Evolutionary conservation across 495 filamentous ascomycete genomes (phyloP).

Genomic region (Viridothelium virens): DNA sequence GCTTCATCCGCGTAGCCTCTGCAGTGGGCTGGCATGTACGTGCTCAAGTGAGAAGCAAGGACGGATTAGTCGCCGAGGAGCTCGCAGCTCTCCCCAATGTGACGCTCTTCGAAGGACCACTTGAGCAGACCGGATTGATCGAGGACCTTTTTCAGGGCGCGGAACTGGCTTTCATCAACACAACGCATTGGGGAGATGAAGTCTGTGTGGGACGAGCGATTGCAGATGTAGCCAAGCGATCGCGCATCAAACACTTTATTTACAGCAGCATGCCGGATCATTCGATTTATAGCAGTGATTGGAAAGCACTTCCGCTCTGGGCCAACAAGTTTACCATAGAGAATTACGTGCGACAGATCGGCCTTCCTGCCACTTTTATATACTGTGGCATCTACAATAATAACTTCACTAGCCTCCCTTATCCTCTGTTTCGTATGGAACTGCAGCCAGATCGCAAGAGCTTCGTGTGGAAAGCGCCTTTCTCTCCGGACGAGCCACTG

Average conservation of each 20-base stretch:
- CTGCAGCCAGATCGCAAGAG: constrained; percentile 63
- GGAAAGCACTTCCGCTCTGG: constrained; percentile 84
- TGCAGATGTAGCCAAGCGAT: constrained; percentile 81
- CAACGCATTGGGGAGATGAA: constrained; percentile 95
- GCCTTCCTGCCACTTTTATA: constrained; percentile 79
- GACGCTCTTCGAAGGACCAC: constrained; percentile 67
- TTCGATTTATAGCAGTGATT: constrained; percentile 58
- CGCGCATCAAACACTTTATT: constrained; percentile 81
- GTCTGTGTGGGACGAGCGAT: constrained; percentile 75
- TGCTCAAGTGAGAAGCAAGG: constrained; percentile 76
- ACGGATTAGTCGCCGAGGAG: constrained; percentile 76
- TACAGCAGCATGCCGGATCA: constrained; percentile 98
- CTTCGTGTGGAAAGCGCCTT: constrained; percentile 91
- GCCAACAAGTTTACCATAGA: constrained; percentile 84
- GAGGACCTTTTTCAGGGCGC: constrained; percentile 71
- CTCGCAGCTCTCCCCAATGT: constrained; percentile 75
- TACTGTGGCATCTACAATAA: constrained; percentile 99
- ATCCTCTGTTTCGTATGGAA: constrained; percentile 92
- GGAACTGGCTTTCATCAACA: constrained; percentile 92
- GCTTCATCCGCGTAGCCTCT: constrained; percentile 81
- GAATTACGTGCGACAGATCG: constrained; percentile 77
- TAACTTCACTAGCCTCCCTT: constrained; percentile 90
- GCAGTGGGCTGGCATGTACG: constrained; percentile 86
- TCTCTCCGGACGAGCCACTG: constrained; percentile 75
- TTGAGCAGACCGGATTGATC: constrained; percentile 69